Percentiles rank a stretch among this genome's conserved stretches.
Evolutionary conservation across 306 rosid species (phyloP).

Genomic region (Rosa lucieae): DNA sequence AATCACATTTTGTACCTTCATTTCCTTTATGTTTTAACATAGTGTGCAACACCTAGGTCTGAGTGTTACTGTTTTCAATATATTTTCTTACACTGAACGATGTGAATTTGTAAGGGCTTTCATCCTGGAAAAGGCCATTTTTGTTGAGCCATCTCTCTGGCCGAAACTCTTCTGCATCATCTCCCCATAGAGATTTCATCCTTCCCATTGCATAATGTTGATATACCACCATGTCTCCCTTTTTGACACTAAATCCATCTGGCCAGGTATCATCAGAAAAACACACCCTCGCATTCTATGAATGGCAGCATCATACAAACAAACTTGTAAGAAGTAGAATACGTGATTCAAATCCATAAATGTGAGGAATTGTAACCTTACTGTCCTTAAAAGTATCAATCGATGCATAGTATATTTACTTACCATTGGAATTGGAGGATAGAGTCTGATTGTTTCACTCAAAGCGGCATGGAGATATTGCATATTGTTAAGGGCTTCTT

Average conservation of each 20-base stretch:
- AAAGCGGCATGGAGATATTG: neutral
- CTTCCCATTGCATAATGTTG: conserved; percentile 39
- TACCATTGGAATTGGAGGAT: neutral
- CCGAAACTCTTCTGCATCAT: conserved; percentile 37
- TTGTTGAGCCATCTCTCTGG: conserved; percentile 37
- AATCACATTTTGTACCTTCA: neutral
- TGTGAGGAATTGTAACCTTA: neutral
- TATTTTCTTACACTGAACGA: conserved; percentile 38
- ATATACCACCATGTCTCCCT: conserved; percentile 30
- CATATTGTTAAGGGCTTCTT: neutral
- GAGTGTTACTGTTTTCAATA: neutral
- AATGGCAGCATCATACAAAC: neutral
- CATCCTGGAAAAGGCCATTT: conserved; percentile 28
- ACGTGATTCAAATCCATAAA: neutral
- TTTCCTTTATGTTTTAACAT: no score
- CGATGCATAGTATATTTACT: neutral
- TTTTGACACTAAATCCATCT: conserved; percentile 5
- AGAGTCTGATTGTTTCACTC: neutral
- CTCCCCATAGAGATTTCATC: conserved; percentile 33
- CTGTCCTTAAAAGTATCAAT: neutral
- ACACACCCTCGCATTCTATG: neutral
- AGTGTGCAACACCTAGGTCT: no score
- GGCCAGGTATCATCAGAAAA: conserved; percentile 9
- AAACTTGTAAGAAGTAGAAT: neutral
- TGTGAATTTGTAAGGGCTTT: conserved; percentile 33